Base-by-base conservation (phyloP, 495 filamentous ascomycete genomes). In the Thozetella sp. region DNA sequence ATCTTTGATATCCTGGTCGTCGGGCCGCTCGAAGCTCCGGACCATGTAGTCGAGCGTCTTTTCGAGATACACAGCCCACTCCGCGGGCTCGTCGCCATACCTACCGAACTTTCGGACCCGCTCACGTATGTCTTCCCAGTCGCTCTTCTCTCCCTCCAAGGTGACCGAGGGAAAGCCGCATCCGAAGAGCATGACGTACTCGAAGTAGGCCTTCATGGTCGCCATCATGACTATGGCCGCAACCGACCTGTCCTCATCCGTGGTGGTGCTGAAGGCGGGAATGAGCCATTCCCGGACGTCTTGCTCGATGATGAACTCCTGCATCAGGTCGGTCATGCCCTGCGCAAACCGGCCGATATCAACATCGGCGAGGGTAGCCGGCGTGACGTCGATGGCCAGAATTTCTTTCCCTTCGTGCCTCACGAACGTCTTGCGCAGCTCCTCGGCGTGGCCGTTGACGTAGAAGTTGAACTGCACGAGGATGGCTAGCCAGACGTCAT, bases 401-500 rank as follows among this genome's bases (percentile, higher is more conserved):
- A 70, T 54, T 52, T 71, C 64, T 62, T 69, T 57, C 1, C 74
- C 76, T 12, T 72, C 61, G 57, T 79, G 74, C 1, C 52, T 25
- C 3, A 78, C 76, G 51, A 79, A 79, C 19, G 60, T 22, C 0
- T 30, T 10, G 13, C 73, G 60, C n/a, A 79, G 40, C 48, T 70
- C 60, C 53, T 80, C 76, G 12, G 70, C 70, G 34, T 79, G 56
- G 0, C 27, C 66, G 26, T 75, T 76, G 50, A 80, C 59, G 45
- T 57, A 72, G 23, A 64, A 53, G 52, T 52, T 67, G 17, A 76
- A 64, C 56, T 76, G 72, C 1, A 68, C 62, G 2, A 75, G 25
- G 51, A 80, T 75, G 1, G 73, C 51, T 6, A 73, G 56, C 77
- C 76, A 80, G 25, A 79, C 54, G 53, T 80, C 77, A 10, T 78